Evolutionary conservation across 139 green algal genomes (phyloP).

Genomic region (Picochlorum sp.): DNA sequence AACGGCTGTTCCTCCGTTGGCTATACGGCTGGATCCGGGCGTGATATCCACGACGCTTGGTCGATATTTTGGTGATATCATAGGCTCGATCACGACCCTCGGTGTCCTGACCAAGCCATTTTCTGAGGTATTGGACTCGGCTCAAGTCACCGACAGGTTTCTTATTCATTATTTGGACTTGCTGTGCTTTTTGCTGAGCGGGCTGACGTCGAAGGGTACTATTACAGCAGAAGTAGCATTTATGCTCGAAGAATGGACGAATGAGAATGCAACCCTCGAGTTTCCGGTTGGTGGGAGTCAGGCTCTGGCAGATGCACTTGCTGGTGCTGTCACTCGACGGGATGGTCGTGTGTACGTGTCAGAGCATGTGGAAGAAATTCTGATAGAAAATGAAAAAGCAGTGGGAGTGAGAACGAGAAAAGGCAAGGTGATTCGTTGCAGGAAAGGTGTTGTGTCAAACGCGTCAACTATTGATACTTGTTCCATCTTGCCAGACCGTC

Average conservation of each 20-base stretch:
- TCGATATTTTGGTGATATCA: conserved; percentile 64
- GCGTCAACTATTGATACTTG: conserved; percentile 81
- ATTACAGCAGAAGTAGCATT: conserved; percentile 89
- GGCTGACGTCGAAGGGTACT: conserved; percentile 81
- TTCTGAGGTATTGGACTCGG: conserved; percentile 47
- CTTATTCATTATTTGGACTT: conserved; percentile 91
- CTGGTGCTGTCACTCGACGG: conserved; percentile 64
- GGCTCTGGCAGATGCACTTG: conserved; percentile 81
- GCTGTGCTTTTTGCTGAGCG: conserved; percentile 90
- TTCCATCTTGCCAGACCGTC: conserved; percentile 53
- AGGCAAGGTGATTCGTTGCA: not conserved
- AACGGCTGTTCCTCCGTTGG: conserved; percentile 71
- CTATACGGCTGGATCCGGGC: conserved; percentile 59
- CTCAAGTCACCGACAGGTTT: conserved; percentile 67
- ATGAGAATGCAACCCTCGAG: conserved; percentile 65
- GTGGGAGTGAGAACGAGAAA: conserved; percentile 22
- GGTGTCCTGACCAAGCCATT: conserved; percentile 73
- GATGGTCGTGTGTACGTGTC: conserved; percentile 62
- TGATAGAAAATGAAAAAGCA: conserved; percentile 62
- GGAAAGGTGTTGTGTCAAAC: conserved; percentile 71
- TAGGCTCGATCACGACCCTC: conserved; percentile 34
- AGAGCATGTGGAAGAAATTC: conserved; percentile 76
- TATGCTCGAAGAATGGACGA: conserved; percentile 79
- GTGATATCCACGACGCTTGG: conserved; percentile 59
- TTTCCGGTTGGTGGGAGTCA: conserved; percentile 83